Percentiles rank a stretch among this genome's conserved stretches.
Conservation (phyloP, 225 moss, liverwort and hornwort genomes). For the Climacium dendroides region DNA sequence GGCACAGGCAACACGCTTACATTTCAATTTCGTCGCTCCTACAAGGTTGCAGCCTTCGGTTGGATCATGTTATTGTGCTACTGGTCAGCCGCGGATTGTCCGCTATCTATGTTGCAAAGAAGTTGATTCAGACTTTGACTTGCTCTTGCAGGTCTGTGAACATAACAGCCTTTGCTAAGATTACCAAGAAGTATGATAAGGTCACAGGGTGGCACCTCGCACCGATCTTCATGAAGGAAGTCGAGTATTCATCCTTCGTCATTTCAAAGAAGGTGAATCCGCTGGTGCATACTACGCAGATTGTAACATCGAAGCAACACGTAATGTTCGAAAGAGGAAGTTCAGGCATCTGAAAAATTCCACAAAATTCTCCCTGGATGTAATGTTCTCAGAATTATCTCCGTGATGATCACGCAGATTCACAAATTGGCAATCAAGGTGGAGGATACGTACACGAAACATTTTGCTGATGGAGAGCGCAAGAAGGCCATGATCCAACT, state of each 20-base stretch:
- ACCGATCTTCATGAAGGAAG: slow-evolving; percentile 20
- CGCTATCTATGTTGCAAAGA: not conserved
- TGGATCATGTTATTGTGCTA: not conserved
- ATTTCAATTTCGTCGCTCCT: not conserved
- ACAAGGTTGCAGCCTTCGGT: not conserved
- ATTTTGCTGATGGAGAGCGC: slow-evolving; percentile 36
- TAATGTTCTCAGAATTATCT: not conserved
- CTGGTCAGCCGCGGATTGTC: not conserved
- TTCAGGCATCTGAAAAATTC: not conserved
- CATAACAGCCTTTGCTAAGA: slow-evolving; percentile 51
- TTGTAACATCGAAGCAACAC: not conserved
- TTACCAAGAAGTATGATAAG: slow-evolving; percentile 20
- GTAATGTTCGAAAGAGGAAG: not conserved
- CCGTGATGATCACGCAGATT: not conserved
- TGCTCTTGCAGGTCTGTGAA: slow-evolving; percentile 42
- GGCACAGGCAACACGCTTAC: not conserved
- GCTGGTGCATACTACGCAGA: not conserved
- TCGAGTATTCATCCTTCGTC: slow-evolving; percentile 9
- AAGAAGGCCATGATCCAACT: slow-evolving; percentile 47
- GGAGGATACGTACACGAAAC: slow-evolving; percentile 43
- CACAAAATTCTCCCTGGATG: not conserved
- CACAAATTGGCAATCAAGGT: slow-evolving; percentile 45
- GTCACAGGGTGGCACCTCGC: not conserved
- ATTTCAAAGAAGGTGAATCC: slow-evolving; percentile 5
- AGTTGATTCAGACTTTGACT: not conserved